phyloP scores from a whole-genome alignment of 495 filamentous ascomycete species.

The Penicillium macrosclerotiorum region DNA sequence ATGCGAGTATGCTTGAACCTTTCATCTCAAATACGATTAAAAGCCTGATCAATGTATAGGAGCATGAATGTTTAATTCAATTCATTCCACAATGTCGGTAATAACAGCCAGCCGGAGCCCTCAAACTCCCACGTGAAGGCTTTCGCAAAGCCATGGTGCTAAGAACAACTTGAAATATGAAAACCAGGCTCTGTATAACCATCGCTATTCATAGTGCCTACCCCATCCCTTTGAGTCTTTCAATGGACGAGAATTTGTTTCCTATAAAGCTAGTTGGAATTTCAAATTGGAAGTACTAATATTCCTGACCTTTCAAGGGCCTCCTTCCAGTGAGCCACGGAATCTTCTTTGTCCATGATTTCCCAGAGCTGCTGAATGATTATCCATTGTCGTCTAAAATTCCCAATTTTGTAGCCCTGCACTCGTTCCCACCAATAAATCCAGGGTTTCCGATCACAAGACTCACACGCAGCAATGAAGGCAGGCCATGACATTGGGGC shows the following conservation, averaged over 20 bases:
- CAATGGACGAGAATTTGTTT: too few species aligned
- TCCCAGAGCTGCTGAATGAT: constrained; percentile 7
- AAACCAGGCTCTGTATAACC: too few species aligned
- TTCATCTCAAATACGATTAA: background rate
- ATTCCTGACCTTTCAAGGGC: background rate
- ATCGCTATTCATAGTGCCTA: too few species aligned
- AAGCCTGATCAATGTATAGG: background rate
- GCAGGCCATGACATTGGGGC: constrained; percentile 14
- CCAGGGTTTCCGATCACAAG: constrained; percentile 3
- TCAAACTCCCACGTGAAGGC: too few species aligned
- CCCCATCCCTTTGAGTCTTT: too few species aligned
- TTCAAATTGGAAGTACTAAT: background rate
- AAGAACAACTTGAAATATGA: too few species aligned
- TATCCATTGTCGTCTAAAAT: constrained; percentile 5
- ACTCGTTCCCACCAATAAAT: constrained; percentile 7
- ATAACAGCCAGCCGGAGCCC: too few species aligned
- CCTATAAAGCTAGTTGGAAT: too few species aligned
- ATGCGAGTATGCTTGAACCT: background rate
- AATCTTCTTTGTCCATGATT: background rate
- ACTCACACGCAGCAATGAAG: constrained; percentile 11
- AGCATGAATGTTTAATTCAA: constrained; percentile 7
- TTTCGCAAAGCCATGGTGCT: too few species aligned
- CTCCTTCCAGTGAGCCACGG: background rate
- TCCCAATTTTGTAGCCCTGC: constrained; percentile 8
- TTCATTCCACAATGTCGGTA: too few species aligned